Base-by-base conservation (phyloP, 1,284 basidiomycete species). In the Pseudozyma pruni region DNA sequence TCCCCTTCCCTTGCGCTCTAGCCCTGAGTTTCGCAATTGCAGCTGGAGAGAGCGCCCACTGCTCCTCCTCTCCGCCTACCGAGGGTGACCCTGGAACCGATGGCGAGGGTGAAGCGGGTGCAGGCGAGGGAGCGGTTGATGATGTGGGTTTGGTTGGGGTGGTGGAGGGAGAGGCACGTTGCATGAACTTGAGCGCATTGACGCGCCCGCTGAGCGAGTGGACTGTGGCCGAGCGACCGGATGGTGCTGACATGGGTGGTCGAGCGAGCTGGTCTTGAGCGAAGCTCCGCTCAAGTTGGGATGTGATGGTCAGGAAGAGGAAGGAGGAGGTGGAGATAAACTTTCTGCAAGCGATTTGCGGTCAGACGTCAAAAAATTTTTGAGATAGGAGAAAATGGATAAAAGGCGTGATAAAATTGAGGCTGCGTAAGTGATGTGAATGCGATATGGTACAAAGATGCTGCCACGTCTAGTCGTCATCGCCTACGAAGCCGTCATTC, bases 141-240 rank as follows among this genome's bases (percentile, higher is more conserved):
- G 19, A 27, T 23, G 22, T 17, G 1, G 48, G 16, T 35, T 45
- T 42, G 17, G 47, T 23, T 1, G 51, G 37, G 35, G 37, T 34
- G 33, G 54, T 45, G 9, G 57, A 41, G 20, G 58, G 42, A 1
- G 58, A 54, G 38, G 55, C 68, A 37, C 61, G 68, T 52, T 72
- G 69, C 69, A 72, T 72, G 38, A 72, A 72, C 52, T 72, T 67
- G 63, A 72, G 63, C 50, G 62, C 69, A 35, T 55, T 53, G 5
- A 72, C 69, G 29, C 63, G 59, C 22, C 69, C 69, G 52, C 69
- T 72, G 16, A 72, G 49, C 10, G 54, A 53, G n/a, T 55, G 61
- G 5, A 72, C 63, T 16, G 69, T 67, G 29, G 58, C 54, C 29
- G 69, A 72, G 23, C 69, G 48, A 29, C 68, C 60, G 17, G 58